Conservation (phyloP, 2,329 filamentous ascomycete genomes). For the Botryosphaeria dothidea region DNA sequence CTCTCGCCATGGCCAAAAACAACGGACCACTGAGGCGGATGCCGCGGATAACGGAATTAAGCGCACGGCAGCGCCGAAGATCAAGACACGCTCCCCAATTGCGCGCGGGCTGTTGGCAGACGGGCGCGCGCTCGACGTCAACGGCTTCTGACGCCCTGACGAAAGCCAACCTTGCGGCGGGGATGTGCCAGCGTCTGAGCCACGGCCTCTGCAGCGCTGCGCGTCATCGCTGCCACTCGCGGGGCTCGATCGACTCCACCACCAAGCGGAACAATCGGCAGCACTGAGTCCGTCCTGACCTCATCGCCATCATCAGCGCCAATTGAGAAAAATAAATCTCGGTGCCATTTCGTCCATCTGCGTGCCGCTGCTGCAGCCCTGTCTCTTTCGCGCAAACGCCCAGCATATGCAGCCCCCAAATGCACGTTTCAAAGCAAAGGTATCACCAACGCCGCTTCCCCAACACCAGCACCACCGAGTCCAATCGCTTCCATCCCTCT, state of each 20-base stretch:
- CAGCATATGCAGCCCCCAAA: background rate
- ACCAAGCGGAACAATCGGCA: constrained; percentile 1
- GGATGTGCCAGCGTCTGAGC: constrained; percentile 7
- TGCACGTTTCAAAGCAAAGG: background rate
- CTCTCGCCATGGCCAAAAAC: background rate
- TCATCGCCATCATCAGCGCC: background rate
- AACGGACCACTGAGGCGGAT: constrained; percentile 5
- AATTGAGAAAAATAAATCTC: background rate
- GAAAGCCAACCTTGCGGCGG: background rate
- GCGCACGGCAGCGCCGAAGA: background rate
- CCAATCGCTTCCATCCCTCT: constrained; percentile 2
- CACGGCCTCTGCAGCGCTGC: constrained; percentile 1
- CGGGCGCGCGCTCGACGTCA: constrained; percentile 1
- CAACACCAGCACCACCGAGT: background rate
- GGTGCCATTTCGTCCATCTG: background rate
- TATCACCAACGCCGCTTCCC: constrained; percentile 8
- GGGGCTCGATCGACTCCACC: constrained; percentile 7
- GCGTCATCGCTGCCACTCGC: constrained; percentile 12
- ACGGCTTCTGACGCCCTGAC: constrained; percentile 8
- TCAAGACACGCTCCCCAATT: background rate
- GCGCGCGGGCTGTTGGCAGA: background rate
- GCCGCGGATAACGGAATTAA: constrained; percentile 12
- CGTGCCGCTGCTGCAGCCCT: constrained; percentile 1
- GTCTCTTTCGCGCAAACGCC: constrained; percentile 4
- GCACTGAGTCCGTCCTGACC: background rate